Conservation (phyloP, 371 early-diverging fungal genomes). For the Chytridium lagenaria region DNA sequence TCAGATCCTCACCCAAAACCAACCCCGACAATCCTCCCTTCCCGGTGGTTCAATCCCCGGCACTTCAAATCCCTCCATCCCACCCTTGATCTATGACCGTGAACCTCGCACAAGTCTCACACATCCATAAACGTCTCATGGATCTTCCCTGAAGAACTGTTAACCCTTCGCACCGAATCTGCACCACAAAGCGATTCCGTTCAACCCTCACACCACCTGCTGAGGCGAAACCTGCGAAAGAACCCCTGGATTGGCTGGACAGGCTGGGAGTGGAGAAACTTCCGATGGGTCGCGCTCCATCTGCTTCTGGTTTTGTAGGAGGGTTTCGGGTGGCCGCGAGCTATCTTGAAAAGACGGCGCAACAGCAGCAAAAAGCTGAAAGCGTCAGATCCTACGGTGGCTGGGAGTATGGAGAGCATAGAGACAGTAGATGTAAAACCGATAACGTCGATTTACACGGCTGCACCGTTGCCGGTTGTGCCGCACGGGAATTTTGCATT, state of each 20-base stretch:
- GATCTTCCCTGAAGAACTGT: conserved; percentile 40
- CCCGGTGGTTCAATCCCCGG: too few relatives aligned
- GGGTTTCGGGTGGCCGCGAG: conserved; percentile 30
- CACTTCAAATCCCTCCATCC: background rate
- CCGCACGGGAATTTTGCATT: conserved; percentile 68
- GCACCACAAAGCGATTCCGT: background rate
- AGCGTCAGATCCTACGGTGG: conserved; percentile 4
- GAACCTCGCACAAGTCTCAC: conserved; percentile 36
- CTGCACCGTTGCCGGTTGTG: background rate
- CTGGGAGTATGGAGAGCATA: too few relatives aligned
- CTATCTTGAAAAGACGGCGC: background rate
- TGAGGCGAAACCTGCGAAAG: background rate
- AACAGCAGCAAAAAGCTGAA: background rate
- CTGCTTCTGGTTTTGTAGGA: conserved; percentile 31
- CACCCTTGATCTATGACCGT: background rate
- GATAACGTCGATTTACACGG: background rate
- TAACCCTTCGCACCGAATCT: background rate
- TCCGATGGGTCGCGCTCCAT: conserved; percentile 36
- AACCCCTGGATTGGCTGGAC: conserved; percentile 25
- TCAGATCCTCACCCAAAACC: background rate
- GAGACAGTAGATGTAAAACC: conserved; percentile 1
- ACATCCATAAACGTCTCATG: conserved; percentile 49
- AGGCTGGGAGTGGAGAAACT: conserved; percentile 21
- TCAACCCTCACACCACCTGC: background rate
- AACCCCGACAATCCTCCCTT: background rate